These are phyloP conservation scores for Rubroboletus pulcherrimus DNA, from an alignment of 768 basidiomycete genomes.

Conservation along the genomic window DNA sequence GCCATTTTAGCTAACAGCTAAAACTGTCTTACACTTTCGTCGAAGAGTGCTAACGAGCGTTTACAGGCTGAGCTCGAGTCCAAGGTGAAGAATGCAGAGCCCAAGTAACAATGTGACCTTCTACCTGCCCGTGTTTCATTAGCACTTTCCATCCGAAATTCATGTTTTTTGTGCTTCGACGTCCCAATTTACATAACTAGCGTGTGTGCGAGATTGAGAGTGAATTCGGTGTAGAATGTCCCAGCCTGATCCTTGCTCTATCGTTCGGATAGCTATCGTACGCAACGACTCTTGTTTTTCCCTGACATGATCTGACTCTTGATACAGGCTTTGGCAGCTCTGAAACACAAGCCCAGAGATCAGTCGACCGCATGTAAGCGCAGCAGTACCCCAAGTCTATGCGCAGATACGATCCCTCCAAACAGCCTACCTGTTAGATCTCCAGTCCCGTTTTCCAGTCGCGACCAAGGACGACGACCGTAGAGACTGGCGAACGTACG, in stretches of 20 bases:
- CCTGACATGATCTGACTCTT: background rate
- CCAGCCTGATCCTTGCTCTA: slow-evolving; percentile 7
- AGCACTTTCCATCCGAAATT: background rate
- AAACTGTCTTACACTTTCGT: slow-evolving; percentile 11
- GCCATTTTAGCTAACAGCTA: slow-evolving; percentile 6
- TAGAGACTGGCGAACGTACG: slow-evolving; percentile 24
- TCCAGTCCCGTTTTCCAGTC: slow-evolving; percentile 24
- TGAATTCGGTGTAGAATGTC: slow-evolving; percentile 1
- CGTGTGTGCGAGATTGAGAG: background rate
- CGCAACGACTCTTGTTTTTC: background rate
- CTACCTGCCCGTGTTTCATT: slow-evolving; percentile 4
- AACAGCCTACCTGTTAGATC: slow-evolving; percentile 28
- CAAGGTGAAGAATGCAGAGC: slow-evolving; percentile 20
- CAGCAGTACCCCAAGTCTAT: background rate
- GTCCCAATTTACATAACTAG: background rate
- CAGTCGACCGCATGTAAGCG: slow-evolving; percentile 23
- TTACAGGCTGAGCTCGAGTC: slow-evolving; percentile 30
- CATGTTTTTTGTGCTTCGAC: background rate
- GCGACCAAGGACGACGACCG: background rate
- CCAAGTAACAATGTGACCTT: slow-evolving; percentile 17
- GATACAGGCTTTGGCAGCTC: slow-evolving; percentile 17
- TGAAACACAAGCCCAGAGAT: slow-evolving; percentile 26
- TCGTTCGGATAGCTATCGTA: slow-evolving; percentile 26
- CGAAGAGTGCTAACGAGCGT: slow-evolving; percentile 11
- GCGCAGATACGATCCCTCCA: background rate